Conservation (phyloP, 306 rosid genomes). For the Fagus crenata region DNA sequence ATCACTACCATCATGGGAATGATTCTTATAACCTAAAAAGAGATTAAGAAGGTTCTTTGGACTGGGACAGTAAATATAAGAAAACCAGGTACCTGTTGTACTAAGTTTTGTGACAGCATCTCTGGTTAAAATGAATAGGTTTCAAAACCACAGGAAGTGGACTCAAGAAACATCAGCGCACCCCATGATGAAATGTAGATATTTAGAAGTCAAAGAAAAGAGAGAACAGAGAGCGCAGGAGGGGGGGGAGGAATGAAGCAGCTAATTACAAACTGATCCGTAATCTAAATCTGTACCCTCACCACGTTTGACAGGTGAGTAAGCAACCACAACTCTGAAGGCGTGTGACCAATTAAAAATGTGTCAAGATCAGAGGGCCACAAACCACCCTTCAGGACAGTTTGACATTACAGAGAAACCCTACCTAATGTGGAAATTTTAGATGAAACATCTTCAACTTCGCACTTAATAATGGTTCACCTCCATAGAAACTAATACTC, state of each 20-base stretch:
- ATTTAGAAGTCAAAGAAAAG: neutral
- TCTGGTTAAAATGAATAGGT: neutral
- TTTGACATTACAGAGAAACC: neutral
- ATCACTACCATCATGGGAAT: neutral
- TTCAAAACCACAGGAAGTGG: neutral
- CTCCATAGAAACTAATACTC: no score
- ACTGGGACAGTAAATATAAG: neutral
- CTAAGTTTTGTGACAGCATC: neutral
- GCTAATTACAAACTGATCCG: no score
- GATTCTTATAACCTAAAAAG: neutral
- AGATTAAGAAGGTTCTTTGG: neutral
- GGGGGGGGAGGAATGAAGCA: no score
- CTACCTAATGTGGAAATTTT: neutral
- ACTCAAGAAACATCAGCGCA: neutral
- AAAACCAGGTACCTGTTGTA: neutral
- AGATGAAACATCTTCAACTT: neutral
- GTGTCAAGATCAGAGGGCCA: neutral
- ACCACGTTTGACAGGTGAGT: neutral
- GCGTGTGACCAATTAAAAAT: neutral
- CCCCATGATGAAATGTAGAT: neutral
- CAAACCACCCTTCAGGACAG: neutral
- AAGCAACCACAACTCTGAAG: neutral
- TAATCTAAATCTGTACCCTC: neutral
- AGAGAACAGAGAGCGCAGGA: no score
- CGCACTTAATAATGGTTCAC: neutral